Base-by-base conservation (phyloP, 768 basidiomycete species). In the Dioszegia crocea region DNA sequence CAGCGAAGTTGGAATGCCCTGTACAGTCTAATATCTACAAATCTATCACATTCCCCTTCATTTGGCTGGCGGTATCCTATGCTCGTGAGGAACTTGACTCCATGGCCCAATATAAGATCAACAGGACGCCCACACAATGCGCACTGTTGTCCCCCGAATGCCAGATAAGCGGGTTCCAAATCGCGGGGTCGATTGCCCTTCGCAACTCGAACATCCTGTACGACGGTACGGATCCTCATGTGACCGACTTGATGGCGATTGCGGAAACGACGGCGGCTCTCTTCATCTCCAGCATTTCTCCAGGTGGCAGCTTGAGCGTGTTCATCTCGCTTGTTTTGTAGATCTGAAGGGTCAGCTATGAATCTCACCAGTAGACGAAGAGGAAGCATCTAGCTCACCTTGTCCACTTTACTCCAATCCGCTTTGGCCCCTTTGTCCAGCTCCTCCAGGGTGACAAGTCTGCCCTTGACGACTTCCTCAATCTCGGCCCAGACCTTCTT, bases 181-280 rank as follows among this genome's bases (percentile, higher is more conserved):
- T 33, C 33, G 8, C 6, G 6, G 33, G 33, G 14, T 33, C 14
- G 8, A 33, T 14, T 14, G 33, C 33, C 14, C 33, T 14, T 6
- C 8, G 6, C 33, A 33, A 6, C 40, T 19, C 40, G n/a, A 5
- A 19, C 8, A 5, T 9, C 40, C 16, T 43, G 33, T 33, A 33
- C 33, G 8, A 33, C 14, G 8, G 33, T 33, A 14, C 33, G 14
- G 19, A 23, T 24, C n/a, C 29, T 51, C 36, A 69, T 27, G 77
- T 77, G 31, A 91, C 87, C 48, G 80, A 84, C 77, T 91, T 92
- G 83, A 86, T 86, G 45, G 89, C 89, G 4, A 90, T 88, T 9
- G 84, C 80, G 61, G 87, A 89, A n/a, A 83, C 78, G 6, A 88
- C 87, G 30, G 91, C 83, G 57, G 84, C 82, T 66, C 88, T 83